Conservation (phyloP, 148 eudicot species). For the Beta vulgaris region DNA sequence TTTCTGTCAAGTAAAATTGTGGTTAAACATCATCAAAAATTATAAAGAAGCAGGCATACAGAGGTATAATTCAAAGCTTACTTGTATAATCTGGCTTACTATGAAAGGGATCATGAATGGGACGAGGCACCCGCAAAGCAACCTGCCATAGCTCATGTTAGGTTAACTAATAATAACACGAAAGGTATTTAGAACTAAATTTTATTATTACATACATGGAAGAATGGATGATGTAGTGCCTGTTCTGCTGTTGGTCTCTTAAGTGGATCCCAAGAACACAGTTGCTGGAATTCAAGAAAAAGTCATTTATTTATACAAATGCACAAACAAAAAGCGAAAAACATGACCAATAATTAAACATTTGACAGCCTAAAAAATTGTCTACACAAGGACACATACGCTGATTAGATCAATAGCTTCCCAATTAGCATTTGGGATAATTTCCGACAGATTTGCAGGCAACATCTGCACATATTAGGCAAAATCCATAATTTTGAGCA, state of each 20-base stretch:
- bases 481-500: background rate
- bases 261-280: constrained; percentile 87
- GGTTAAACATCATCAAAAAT: constrained; percentile 4
- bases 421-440: constrained; percentile 74
- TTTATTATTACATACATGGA: constrained; percentile 48
- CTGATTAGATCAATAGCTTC: constrained; percentile 86
- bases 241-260: constrained; percentile 92
- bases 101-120: constrained; percentile 52
- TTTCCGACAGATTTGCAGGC: constrained; percentile 61
- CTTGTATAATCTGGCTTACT: constrained; percentile 47
- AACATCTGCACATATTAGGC: constrained; percentile 40
- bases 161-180: constrained; percentile 5
- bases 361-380: background rate
- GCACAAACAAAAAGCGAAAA: constrained; percentile 2
- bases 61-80: constrained; percentile 22
- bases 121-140: constrained; percentile 51
- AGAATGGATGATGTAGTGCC: constrained; percentile 77
- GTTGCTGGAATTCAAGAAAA: constrained; percentile 42
- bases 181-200: constrained; percentile 16
- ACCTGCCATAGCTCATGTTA: constrained; percentile 45
- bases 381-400: constrained; percentile 38
- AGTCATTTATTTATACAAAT: constrained; percentile 8
- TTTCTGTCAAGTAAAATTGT: constrained; percentile 36
- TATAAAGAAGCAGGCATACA: background rate
- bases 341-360: background rate